Evolutionary conservation across 202 grass and related monocot species (phyloP).

Genomic region (Digitaria exilis): DNA sequence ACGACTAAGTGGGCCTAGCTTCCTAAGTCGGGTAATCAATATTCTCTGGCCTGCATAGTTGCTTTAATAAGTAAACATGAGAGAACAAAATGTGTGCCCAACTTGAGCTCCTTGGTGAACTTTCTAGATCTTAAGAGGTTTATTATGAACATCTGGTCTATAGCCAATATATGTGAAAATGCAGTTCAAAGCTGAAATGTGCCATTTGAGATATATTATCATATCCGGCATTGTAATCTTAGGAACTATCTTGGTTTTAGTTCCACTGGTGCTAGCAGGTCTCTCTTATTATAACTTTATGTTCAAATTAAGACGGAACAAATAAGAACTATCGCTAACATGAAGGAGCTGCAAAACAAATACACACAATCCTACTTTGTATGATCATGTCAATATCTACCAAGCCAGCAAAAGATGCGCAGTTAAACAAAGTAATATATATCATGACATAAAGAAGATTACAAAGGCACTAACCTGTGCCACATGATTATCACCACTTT

Average conservation of each 20-base stretch:
- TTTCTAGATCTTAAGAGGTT: neutral
- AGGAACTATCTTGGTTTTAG: neutral
- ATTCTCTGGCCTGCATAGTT: neutral
- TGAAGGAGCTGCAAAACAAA: constrained; percentile 16
- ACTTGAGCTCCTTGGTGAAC: neutral
- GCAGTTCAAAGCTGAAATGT: constrained; percentile 16
- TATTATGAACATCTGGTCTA: neutral
- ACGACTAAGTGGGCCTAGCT: neutral
- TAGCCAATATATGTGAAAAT: neutral
- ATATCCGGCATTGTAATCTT: neutral
- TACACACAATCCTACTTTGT: neutral
- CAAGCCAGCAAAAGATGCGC: neutral
- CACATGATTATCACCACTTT: constrained; percentile 26
- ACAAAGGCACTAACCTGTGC: constrained; percentile 37
- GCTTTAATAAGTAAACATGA: constrained; percentile 8
- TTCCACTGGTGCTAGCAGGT: constrained; percentile 12
- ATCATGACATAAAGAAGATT: constrained; percentile 14
- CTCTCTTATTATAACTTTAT: constrained; percentile 17
- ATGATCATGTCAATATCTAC: constrained; percentile 43
- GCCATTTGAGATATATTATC: neutral
- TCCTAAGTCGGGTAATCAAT: neutral
- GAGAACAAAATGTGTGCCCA: neutral
- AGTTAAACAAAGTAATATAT: constrained; percentile 11
- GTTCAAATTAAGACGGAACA: neutral
- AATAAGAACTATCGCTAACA: constrained; percentile 27